These are phyloP conservation scores for Allomyces arbusculus DNA, from an alignment of 192 early-diverging fungal genomes.

Conservation along the genomic window DNA sequence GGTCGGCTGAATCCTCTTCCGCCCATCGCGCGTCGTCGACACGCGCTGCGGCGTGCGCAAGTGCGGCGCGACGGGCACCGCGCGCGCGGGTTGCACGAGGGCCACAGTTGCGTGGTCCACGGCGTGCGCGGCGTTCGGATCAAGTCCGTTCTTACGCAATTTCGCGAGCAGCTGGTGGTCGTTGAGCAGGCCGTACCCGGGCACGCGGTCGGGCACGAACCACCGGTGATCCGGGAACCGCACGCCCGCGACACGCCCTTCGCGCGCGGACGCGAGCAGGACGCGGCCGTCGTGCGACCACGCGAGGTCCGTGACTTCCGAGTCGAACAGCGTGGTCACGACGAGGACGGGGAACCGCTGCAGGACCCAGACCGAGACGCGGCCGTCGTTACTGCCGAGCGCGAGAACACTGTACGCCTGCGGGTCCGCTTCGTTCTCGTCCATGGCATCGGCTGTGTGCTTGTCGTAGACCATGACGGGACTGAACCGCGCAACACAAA, in stretches of 20 bases:
- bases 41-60: slow-evolving; percentile 20
- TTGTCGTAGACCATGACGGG: slow-evolving; percentile 42
- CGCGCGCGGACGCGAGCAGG: slow-evolving; percentile 76
- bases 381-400: slow-evolving; percentile 72
- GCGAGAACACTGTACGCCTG: slow-evolving; percentile 39
- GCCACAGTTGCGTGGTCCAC: background rate
- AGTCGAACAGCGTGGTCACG: background rate
- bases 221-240: background rate
- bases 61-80: background rate
- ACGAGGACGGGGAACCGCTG: background rate
- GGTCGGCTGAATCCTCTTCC: slow-evolving; percentile 58
- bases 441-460: slow-evolving; percentile 12
- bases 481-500: slow-evolving; percentile 81
- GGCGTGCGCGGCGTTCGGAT: background rate
- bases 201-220: background rate
- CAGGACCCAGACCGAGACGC: slow-evolving; percentile 59
- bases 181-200: background rate
- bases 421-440: slow-evolving; percentile 3
- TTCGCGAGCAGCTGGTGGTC: background rate
- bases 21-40: slow-evolving; percentile 54
- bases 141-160: background rate
- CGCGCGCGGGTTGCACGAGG: background rate
- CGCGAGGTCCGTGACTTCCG: slow-evolving; percentile 75
- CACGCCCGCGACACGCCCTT: slow-evolving; percentile 40
- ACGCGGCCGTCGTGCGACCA: slow-evolving; percentile 75